Evolutionary conservation across 2,329 filamentous ascomycete genomes (phyloP), one percentile per base, ranked within the genome.

Genomic region (Stemphylium beticola): DNA sequence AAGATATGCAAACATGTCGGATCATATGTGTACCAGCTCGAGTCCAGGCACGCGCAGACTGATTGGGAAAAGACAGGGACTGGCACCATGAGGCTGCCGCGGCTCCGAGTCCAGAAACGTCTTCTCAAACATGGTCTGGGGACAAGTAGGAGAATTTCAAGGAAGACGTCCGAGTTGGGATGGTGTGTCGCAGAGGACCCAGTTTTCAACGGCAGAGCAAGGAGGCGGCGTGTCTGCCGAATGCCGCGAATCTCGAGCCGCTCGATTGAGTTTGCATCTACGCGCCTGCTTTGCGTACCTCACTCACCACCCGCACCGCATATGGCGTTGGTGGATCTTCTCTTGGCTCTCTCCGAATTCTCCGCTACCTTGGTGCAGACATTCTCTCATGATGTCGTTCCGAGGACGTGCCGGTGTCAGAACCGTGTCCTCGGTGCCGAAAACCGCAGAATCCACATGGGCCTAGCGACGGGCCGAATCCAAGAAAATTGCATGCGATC

Each of bases 1-100:
- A 42, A 45, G 41, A 45, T 55, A 55, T 55, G 46, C 47, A 55
- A 31, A 45, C 29, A 41, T 29, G 15, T 36, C 10, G 31, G 36
- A 10, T 14, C 39, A 36, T 36, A 3, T 18, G 32, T 12, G 24
- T n/a, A 18, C 24, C 18, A 32, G 9, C 29, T 32, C 31, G 37
- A 29, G 29, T 29, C 24, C 15, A 42, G 32, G 44, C 50, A 44
- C 40, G 33, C 38, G 38, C 34, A 42, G 10, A 44, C 26, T 29
- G 46, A 40, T 49, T 44, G 20, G 34, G 39, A 17, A 31, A 33
- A 38, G 26, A 29, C 39, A 44, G 17, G 26, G 39, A 38, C 34
- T 32, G 46, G 44, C 39, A 39, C 29, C 31, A n/a, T 34, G 33
- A 54, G 15, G 39, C 33, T 39, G 40, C 33, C 39, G n/a, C 31